These are phyloP conservation scores for Claviceps africana DNA, from an alignment of 2,329 filamentous ascomycete species.

Conservation along the genomic window DNA sequence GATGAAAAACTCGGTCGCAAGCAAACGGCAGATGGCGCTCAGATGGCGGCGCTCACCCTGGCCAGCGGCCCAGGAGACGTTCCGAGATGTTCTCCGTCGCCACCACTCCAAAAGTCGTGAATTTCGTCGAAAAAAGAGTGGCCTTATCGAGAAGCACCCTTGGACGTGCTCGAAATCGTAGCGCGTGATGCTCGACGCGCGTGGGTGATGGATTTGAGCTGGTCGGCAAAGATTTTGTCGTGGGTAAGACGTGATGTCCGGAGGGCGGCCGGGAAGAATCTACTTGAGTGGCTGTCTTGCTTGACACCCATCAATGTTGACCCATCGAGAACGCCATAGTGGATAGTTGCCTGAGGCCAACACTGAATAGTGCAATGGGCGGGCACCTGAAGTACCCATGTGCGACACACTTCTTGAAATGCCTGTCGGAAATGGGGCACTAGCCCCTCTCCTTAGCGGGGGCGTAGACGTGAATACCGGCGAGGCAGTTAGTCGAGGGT, in stretches of 20 bases:
- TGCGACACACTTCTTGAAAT: too few relatives aligned
- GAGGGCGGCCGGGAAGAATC: constrained; percentile 28
- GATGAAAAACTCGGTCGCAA: constrained; percentile 20
- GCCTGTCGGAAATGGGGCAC: too few relatives aligned
- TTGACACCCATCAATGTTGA: constrained; percentile 7
- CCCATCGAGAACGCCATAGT: constrained; percentile 14
- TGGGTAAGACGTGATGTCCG: constrained; percentile 26
- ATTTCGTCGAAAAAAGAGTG: constrained; percentile 22
- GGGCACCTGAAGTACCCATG: not conserved
- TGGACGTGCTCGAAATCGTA: constrained; percentile 15
- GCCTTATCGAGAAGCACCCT: constrained; percentile 18
- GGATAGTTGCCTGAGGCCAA: constrained; percentile 15
- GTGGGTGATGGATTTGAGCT: constrained; percentile 30
- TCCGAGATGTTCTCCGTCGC: constrained; percentile 31
- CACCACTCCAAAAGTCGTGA: constrained; percentile 26
- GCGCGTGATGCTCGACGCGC: constrained; percentile 39
- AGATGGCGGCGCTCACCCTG: constrained; percentile 28
- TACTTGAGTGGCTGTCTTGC: constrained; percentile 25
- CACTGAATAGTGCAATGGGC: too few relatives aligned
- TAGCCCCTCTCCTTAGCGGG: too few relatives aligned
- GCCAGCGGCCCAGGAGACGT: constrained; percentile 33
- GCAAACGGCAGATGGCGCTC: constrained; percentile 27
- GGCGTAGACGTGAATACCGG: too few relatives aligned
- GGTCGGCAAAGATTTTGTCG: constrained; percentile 28
- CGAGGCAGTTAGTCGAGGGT: too few relatives aligned